Percentiles rank a stretch among this genome's conserved stretches.
phyloP scores from a whole-genome alignment of 2,329 filamentous ascomycete genomes.

The Cladosporium sp. region DNA sequence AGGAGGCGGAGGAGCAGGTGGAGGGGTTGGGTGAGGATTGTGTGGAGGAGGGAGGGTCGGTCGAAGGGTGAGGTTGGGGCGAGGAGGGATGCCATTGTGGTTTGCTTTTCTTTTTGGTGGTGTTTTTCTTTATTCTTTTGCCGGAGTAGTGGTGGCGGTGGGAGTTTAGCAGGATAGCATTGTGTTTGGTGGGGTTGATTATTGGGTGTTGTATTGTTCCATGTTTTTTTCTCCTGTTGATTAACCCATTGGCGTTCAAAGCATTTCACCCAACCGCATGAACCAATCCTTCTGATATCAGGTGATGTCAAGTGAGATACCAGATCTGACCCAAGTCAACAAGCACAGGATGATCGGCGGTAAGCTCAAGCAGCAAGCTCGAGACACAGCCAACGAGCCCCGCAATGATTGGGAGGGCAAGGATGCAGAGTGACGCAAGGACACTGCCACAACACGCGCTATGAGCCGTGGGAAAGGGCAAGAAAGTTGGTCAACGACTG shows the following conservation, averaged over 20 bases:
- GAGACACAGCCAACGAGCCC: background rate
- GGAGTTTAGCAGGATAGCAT: constrained; percentile 2
- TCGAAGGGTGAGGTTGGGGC: constrained; percentile 17
- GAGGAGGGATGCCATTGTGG: constrained; percentile 10
- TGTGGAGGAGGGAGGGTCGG: constrained; percentile 26
- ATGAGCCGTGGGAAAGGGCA: background rate
- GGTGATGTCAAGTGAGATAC: too few species aligned
- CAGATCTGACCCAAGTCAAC: too few species aligned
- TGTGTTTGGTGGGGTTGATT: background rate
- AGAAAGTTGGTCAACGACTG: background rate
- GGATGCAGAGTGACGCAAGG: constrained; percentile 11
- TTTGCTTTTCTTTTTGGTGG: background rate
- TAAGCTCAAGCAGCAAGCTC: background rate
- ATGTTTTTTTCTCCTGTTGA: too few species aligned
- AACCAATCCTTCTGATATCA: too few species aligned
- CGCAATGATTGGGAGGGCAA: background rate
- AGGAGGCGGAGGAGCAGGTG: constrained; percentile 39
- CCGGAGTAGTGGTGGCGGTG: background rate
- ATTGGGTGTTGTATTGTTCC: too few species aligned
- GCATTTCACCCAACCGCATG: too few species aligned
- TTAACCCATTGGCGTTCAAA: too few species aligned
- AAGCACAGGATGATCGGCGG: too few species aligned
- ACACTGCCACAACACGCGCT: background rate
- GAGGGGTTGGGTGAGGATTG: constrained; percentile 29
- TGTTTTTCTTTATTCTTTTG: too few species aligned